phyloP scores from a whole-genome alignment of 176 grass and related monocot species.

The Puccinellia tenuiflora region DNA sequence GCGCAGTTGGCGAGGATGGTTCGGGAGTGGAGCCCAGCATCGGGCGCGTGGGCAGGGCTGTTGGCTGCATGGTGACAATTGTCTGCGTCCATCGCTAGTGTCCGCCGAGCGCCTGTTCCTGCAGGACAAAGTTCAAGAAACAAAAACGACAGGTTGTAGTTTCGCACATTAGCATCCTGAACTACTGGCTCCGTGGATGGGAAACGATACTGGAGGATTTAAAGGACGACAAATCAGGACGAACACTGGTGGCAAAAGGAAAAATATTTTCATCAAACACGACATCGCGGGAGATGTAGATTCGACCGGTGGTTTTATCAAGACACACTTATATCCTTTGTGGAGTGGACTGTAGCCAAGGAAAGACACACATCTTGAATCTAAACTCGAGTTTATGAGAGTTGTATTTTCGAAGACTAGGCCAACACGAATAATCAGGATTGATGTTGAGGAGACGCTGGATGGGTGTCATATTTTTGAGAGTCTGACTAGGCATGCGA shows the following conservation, averaged over 20 bases:
- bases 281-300: background rate
- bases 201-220: too few relatives aligned
- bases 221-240: too few relatives aligned
- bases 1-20: too few relatives aligned
- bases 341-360: too few relatives aligned
- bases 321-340: too few relatives aligned
- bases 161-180: too few relatives aligned
- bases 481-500: background rate
- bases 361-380: background rate
- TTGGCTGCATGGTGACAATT: too few relatives aligned
- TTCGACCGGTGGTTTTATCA: background rate
- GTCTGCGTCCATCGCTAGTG: too few relatives aligned
- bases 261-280: background rate
- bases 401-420: background rate
- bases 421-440: background rate
- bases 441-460: background rate
- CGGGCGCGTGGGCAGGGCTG: too few relatives aligned
- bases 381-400: background rate
- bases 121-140: background rate
- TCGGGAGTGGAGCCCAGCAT: too few relatives aligned
- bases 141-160: background rate
- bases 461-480: background rate
- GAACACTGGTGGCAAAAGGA: background rate
- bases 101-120: too few relatives aligned
- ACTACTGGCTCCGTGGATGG: too few relatives aligned